These are phyloP conservation scores for Shiraia sp. DNA, from an alignment of 2,329 filamentous ascomycete genomes.

Conservation along the genomic window DNA sequence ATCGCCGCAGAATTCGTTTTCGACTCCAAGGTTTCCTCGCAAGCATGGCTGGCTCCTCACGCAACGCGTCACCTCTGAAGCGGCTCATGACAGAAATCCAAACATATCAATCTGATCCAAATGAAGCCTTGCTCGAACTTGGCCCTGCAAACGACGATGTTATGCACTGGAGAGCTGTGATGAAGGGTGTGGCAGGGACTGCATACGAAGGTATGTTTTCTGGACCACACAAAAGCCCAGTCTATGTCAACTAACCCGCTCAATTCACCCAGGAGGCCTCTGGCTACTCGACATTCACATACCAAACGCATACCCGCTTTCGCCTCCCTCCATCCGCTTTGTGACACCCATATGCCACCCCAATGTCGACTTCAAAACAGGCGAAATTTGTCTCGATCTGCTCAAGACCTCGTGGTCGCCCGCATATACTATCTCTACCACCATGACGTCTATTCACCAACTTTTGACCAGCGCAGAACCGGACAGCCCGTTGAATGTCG, in stretches of 20 bases:
- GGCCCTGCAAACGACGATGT: slow-evolving; percentile 62
- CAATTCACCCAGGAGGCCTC: slow-evolving; percentile 61
- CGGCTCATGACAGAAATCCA: slow-evolving; percentile 66
- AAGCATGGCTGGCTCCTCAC: slow-evolving; percentile 39
- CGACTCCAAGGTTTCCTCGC: no score
- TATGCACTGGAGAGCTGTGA: slow-evolving; percentile 62
- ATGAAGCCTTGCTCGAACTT: slow-evolving; percentile 60
- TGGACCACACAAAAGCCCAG: background rate
- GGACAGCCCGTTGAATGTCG: slow-evolving; percentile 78
- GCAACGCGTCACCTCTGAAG: slow-evolving; percentile 53
- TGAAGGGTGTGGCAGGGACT: slow-evolving; percentile 62
- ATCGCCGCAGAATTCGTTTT: no score
- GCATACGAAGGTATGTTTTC: slow-evolving; percentile 60
- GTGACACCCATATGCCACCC: slow-evolving; percentile 55
- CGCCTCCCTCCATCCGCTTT: slow-evolving; percentile 78
- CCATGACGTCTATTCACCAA: slow-evolving; percentile 72
- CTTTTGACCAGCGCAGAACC: slow-evolving; percentile 70
- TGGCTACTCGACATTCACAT: slow-evolving; percentile 82
- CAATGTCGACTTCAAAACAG: slow-evolving; percentile 60
- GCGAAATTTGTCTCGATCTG: slow-evolving; percentile 93
- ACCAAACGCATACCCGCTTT: slow-evolving; percentile 76
- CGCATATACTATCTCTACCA: slow-evolving; percentile 77
- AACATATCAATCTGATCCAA: slow-evolving; percentile 59
- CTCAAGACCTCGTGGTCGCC: slow-evolving; percentile 79
- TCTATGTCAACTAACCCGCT: background rate